phyloP scores from a whole-genome alignment of 2,329 filamentous ascomycete species.

The Botrytis fragariae region DNA sequence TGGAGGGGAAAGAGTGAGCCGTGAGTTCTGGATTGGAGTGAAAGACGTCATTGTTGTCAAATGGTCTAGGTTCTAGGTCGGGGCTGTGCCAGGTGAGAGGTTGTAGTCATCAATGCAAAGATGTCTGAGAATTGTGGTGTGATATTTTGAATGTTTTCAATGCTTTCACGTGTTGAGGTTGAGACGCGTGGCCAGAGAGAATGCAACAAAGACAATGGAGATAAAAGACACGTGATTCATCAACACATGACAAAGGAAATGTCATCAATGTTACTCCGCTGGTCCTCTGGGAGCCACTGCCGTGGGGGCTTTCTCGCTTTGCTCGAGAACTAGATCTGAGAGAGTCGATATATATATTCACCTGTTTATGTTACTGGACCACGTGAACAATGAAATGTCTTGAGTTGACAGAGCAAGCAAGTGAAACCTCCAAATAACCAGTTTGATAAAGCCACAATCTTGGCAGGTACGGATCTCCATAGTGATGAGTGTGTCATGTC shows the following conservation, averaged over 20 bases:
- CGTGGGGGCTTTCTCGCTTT: not conserved
- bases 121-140: not conserved
- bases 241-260: not conserved
- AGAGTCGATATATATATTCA: not conserved
- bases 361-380: not conserved
- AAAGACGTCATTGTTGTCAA: not conserved
- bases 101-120: not conserved
- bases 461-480: not conserved
- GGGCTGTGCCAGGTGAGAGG: not conserved
- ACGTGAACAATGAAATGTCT: not conserved
- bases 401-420: not conserved
- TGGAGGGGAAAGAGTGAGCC: not conserved
- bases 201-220: not conserved
- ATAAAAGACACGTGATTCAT: not conserved
- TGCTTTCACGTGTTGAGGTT: not conserved
- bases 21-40: not conserved
- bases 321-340: not conserved
- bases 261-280: not conserved
- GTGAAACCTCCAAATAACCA: not conserved
- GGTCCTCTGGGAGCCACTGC: not conserved
- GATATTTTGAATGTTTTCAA: not conserved
- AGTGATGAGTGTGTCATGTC: not conserved
- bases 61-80: not conserved
- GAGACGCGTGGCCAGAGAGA: not conserved
- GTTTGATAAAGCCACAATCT: not conserved